Base-by-base conservation (phyloP, 2,329 filamentous ascomycete species). In the Cordyceps militaris region DNA sequence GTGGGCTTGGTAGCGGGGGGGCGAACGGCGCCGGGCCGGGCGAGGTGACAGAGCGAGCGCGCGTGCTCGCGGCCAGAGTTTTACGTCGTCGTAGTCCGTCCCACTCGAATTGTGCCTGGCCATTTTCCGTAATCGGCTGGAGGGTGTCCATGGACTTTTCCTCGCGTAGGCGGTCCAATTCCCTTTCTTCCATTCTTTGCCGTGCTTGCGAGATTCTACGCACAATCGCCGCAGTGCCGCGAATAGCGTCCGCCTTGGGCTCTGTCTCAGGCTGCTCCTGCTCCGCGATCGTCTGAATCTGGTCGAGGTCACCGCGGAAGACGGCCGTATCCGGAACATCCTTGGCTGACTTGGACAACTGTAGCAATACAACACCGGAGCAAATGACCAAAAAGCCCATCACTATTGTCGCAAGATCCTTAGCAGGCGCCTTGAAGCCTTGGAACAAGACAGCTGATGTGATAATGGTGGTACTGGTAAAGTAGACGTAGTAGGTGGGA, bases 401-500 rank as follows among this genome's bases (percentile, higher is more conserved):
- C 57, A 97, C 87, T 30, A 97, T 89, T 0, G 91, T 96, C 47
- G 89, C 79, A 58, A 99, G 97, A 26, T 88, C 83, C 6, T 84
- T 80, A 0, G 83, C 79, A 0, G 89, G 89, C 36, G 93, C 94
- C 68, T 96, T 93, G 80, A 99, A 97, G 8, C 94, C 94, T 62
- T 85, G 87, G 73, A 97, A 97, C 3, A 99, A 78, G 48, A 99
- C 86, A 3, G 92, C 89, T 0, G 93, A 97, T 6, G 92, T 95
- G 64, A 97, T 83, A 63, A 99, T 97, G 21, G 94, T 97, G 5
- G 91, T 88, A 65, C 87, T 96, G 40, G 94, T 99, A 71, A 99
- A 99, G 76, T 95, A 93, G 63, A 99, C 94, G 71, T 99, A 99
- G 75, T 99, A 99, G 2, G 94, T 99, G 0, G 94, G 94, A 0